Conservation (phyloP, 345 rosid species). For the Garcia nutans region DNA sequence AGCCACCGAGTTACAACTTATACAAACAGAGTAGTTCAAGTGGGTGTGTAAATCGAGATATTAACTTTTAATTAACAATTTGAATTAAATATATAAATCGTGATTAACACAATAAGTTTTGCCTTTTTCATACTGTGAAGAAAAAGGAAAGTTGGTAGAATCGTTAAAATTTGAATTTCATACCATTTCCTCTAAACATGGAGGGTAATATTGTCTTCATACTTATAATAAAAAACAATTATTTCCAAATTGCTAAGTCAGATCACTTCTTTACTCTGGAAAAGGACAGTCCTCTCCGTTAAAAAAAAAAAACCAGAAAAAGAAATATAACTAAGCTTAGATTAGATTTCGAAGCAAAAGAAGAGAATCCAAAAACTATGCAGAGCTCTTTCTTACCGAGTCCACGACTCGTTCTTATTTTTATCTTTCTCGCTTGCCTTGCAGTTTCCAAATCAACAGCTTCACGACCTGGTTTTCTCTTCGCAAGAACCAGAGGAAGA, state of each 20-base stretch:
- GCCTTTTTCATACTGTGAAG: no score
- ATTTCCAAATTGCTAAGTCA: not conserved
- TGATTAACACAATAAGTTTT: no score
- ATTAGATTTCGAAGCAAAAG: no score
- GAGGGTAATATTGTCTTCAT: not conserved
- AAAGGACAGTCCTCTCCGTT: not conserved
- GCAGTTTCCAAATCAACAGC: constrained; percentile 2
- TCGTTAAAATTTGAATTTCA: no score
- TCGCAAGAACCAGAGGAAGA: constrained; percentile 65
- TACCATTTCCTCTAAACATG: no score
- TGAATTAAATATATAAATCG: no score
- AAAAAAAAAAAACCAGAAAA: not conserved
- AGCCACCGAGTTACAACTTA: no score
- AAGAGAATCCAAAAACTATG: not conserved
- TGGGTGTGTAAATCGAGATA: no score
- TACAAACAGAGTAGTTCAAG: no score
- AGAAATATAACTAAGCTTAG: not conserved
- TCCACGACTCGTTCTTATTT: constrained; percentile 5
- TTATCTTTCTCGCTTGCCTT: not conserved
- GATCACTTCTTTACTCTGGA: no score
- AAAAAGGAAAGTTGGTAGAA: no score
- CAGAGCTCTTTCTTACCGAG: not conserved
- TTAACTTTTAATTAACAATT: no score
- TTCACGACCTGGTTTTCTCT: constrained; percentile 50
- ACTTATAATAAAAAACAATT: not conserved